phyloP scores from a whole-genome alignment of 805 yeast genomes.

The Ogataea philodendri region DNA sequence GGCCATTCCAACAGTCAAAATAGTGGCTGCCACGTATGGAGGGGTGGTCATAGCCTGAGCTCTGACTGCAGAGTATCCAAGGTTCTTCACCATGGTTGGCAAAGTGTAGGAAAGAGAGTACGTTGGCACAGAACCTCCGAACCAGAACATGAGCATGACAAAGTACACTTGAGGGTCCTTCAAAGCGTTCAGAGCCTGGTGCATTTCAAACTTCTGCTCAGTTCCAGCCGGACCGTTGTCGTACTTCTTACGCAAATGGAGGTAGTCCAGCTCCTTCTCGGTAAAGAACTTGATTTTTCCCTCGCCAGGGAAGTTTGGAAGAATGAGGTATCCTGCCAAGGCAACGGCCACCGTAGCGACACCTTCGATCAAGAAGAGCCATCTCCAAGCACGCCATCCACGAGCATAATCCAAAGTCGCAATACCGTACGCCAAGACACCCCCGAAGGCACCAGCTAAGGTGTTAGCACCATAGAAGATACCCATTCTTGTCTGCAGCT shows the following conservation, averaged over 20 bases:
- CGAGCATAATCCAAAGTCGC: conserved; percentile 31
- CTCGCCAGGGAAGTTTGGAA: conserved; percentile 37
- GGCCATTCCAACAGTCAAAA: conserved; percentile 31
- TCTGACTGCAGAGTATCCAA: conserved; percentile 41
- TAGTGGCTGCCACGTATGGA: conserved; percentile 33
- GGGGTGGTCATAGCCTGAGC: conserved; percentile 48
- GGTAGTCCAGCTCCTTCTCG: conserved; percentile 15
- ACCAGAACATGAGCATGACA: conserved; percentile 35
- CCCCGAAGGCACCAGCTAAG: conserved; percentile 39
- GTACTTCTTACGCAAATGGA: conserved; percentile 15
- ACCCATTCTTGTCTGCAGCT: conserved; percentile 37
- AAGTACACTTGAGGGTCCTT: conserved; percentile 40
- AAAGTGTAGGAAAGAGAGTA: conserved; percentile 42
- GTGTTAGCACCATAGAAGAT: conserved; percentile 38
- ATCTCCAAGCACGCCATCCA: conserved; percentile 49
- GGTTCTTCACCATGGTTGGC: conserved; percentile 43
- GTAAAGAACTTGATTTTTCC: conserved; percentile 13
- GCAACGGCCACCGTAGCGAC: conserved; percentile 37
- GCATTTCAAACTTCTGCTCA: conserved; percentile 15
- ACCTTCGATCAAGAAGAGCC: conserved; percentile 52
- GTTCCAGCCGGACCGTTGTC: conserved; percentile 18
- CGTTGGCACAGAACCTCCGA: conserved; percentile 37
- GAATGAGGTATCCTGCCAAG: conserved; percentile 29
- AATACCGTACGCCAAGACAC: conserved; percentile 38
- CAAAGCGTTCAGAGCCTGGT: conserved; percentile 33